Percentiles rank a stretch among this genome's conserved stretches.
Conservation (phyloP, 148 eudicot genomes). For the Rhododendron vialii region DNA sequence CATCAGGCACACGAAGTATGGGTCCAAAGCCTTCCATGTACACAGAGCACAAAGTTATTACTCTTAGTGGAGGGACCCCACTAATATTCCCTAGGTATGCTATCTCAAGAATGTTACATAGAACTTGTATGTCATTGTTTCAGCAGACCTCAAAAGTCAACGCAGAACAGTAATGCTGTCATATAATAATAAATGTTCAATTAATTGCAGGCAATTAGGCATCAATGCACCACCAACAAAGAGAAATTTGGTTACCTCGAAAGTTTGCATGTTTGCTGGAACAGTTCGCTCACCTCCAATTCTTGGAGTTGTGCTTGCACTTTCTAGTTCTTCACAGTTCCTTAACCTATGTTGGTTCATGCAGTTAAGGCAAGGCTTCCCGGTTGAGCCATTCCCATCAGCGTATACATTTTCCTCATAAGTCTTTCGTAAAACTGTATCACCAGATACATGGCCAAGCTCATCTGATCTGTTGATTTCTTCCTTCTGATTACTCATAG, state of each 20-base stretch:
- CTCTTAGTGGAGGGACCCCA: neutral
- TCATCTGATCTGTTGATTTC: slow-evolving; percentile 19
- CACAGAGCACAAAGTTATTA: neutral
- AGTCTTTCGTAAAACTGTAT: slow-evolving; percentile 6
- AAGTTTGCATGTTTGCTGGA: slow-evolving; percentile 14
- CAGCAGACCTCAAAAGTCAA: slow-evolving; percentile 1
- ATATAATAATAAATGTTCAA: neutral
- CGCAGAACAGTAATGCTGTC: slow-evolving; percentile 2
- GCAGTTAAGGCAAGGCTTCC: slow-evolving; percentile 1
- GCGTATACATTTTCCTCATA: slow-evolving; percentile 8
- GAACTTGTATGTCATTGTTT: neutral
- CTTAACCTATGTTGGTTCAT: slow-evolving; percentile 3
- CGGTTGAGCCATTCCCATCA: slow-evolving; percentile 12
- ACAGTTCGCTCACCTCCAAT: slow-evolving; percentile 13
- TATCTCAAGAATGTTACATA: neutral
- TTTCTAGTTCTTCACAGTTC: slow-evolving; percentile 14
- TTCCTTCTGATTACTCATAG: slow-evolving; percentile 18
- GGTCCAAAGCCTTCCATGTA: slow-evolving; percentile 1
- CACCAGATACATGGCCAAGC: slow-evolving; percentile 15
- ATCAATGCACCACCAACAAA: neutral
- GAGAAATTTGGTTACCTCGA: slow-evolving; percentile 38
- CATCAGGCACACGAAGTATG: neutral
- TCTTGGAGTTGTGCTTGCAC: slow-evolving; percentile 11
- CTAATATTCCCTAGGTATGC: neutral
- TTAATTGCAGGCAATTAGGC: neutral